phyloP scores from a whole-genome alignment of 2,329 filamentous ascomycete species.

The Aspergillus pseudotamarii region DNA sequence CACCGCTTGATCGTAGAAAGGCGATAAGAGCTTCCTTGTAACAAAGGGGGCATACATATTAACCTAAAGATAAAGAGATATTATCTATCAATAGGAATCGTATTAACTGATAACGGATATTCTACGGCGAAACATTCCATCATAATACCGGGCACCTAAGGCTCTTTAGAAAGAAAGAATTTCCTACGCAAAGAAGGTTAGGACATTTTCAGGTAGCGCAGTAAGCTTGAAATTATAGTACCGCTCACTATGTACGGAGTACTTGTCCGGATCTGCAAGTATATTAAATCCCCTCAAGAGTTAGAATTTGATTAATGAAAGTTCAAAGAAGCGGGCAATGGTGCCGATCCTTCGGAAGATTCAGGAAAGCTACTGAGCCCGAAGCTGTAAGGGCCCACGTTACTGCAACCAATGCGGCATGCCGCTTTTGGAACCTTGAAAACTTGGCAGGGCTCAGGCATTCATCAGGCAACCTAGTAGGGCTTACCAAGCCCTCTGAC shows the following conservation, averaged over 20 bases:
- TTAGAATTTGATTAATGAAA: neutral
- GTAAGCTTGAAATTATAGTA: conserved; percentile 1
- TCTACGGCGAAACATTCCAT: neutral
- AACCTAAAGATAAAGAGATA: neutral
- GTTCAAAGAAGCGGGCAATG: neutral
- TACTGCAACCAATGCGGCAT: neutral
- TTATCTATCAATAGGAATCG: neutral
- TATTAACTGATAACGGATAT: neutral
- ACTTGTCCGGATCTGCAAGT: neutral
- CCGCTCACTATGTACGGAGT: neutral
- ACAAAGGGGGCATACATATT: neutral
- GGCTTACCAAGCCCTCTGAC: neutral
- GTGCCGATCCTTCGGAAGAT: conserved; percentile 3
- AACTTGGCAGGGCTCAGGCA: neutral
- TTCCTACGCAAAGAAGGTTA: neutral
- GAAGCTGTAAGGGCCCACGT: neutral
- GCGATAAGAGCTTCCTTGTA: neutral
- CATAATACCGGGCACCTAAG: neutral
- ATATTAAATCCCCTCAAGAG: conserved; percentile 1
- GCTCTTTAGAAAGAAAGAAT: neutral
- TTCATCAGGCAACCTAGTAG: neutral
- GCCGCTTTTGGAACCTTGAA: neutral
- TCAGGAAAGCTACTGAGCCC: neutral
- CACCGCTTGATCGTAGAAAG: neutral
- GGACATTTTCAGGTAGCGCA: neutral